Conservation (phyloP, 139 green algal genomes). For the Chlorokybus atmophyticus region DNA sequence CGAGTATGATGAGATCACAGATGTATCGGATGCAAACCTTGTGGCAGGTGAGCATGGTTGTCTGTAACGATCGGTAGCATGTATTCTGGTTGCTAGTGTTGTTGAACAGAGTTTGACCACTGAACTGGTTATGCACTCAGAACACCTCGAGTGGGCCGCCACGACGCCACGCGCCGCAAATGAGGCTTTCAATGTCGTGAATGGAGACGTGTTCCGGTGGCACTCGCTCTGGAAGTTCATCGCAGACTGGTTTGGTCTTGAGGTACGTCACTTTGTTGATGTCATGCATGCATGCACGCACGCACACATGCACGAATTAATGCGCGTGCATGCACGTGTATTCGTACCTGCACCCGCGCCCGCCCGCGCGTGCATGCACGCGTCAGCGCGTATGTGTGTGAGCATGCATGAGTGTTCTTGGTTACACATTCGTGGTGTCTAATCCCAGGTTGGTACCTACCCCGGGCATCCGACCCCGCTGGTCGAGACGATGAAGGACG, state of each 20-base stretch:
- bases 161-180: not conserved
- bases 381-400: not conserved
- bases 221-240: conserved; percentile 9
- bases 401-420: not conserved
- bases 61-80: no score
- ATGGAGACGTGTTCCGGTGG: conserved; percentile 18
- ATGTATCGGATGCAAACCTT: conserved; percentile 11
- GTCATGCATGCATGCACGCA: no score
- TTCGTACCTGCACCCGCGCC: conserved; percentile 1
- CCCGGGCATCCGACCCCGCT: not conserved
- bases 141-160: not conserved
- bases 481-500: conserved; percentile 9
- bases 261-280: not conserved
- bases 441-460: not conserved
- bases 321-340: conserved; percentile 4
- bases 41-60: conserved; percentile 9
- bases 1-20: conserved; percentile 7
- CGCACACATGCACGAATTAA: no score
- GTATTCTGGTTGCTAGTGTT: no score
- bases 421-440: not conserved
- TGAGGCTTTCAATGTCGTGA: conserved; percentile 4
- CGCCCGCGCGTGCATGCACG: not conserved
- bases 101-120: no score
- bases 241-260: conserved; percentile 6
- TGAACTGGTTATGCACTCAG: no score